Base-by-base conservation (phyloP, 352 stramenopile species). In the Pythium angustatum region DNA sequence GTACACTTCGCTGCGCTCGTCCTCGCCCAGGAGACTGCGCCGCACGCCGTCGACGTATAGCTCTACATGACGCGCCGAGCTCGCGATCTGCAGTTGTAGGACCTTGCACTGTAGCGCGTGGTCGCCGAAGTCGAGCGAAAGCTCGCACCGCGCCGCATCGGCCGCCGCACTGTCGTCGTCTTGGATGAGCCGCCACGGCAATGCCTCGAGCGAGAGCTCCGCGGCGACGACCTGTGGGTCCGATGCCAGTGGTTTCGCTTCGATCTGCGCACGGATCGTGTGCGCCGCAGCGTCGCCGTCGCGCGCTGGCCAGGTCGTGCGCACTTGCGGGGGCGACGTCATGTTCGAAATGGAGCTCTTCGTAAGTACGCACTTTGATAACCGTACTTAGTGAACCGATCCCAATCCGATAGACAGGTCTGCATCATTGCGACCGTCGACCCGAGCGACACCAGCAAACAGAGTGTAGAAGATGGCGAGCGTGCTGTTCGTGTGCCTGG, bases 401-500 rank as follows among this genome's bases (percentile, higher is more conserved):
- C 41, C 15, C 21, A 6, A 36, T 7, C 31, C 9, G 27, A 22
- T 47, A 47, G 40, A 47, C 40, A 47, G 40, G 40, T 27, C 50
- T 22, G 22, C 19, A 31, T 44, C 30, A 45, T 57, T 57, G 10
- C 19, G 30, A 57, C n/a, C n/a, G n/a, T n/a, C n/a, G 38, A 27
- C 19, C 19, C 3, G 17, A 44, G n/a, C 45, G 2, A 48, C 21
- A 48, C 2, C 5, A 49, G 21, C 6, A 30, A 36, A 24, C 8
- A 33, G 24, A 43, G 33, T n/a, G n/a, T n/a, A n/a, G 2, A 59
- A 64, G 36, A 88, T 87, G 78, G 67, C 73, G 64, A 83, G 77
- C 50, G 87, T 97, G 56, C 49, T 96, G 64, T 97, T 97, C 55
- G 87, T 97, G 54, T 97, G 90, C 62, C 74, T 97, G 38, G 90